These are phyloP conservation scores for Excoecaria agallocha DNA, from an alignment of 345 rosid species.

Conservation along the genomic window DNA sequence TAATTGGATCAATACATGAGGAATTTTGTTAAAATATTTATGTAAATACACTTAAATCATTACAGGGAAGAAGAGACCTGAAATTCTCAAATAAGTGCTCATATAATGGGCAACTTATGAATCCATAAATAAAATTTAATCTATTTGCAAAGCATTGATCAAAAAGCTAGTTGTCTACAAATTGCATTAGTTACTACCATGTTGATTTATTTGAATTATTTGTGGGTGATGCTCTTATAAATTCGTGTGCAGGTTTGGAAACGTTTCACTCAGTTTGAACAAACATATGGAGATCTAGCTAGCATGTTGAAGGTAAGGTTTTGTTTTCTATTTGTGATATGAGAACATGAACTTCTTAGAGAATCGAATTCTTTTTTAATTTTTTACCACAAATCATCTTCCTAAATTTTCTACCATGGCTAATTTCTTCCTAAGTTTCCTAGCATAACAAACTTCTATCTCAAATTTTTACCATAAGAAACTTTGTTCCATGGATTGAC, in stretches of 20 bases:
- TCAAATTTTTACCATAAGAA: not conserved
- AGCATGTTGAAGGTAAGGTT: slow-evolving; percentile 78
- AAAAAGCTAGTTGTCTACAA: not conserved
- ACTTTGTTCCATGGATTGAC: not conserved
- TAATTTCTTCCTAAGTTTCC: not conserved
- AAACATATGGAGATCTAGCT: slow-evolving; percentile 89
- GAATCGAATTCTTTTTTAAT: not conserved
- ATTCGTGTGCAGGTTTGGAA: slow-evolving; percentile 72
- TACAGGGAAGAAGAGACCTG: too few relatives aligned
- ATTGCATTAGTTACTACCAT: not conserved
- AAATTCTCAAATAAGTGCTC: too few relatives aligned
- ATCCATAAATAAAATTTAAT: not conserved
- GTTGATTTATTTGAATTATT: not conserved
- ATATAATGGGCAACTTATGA: too few relatives aligned
- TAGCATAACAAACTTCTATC: not conserved
- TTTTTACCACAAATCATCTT: not conserved
- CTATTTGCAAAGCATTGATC: not conserved
- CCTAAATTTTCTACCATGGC: not conserved
- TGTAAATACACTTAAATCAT: too few relatives aligned
- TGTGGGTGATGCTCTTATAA: slow-evolving; percentile 9
- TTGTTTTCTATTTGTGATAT: slow-evolving; percentile 1
- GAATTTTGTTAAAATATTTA: too few relatives aligned
- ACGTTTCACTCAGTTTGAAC: slow-evolving; percentile 76
- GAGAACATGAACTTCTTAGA: not conserved
- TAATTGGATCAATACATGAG: too few relatives aligned